Conservation (phyloP, 2,329 filamentous ascomycete species). For the Calonectria pseudoreteaudii region DNA sequence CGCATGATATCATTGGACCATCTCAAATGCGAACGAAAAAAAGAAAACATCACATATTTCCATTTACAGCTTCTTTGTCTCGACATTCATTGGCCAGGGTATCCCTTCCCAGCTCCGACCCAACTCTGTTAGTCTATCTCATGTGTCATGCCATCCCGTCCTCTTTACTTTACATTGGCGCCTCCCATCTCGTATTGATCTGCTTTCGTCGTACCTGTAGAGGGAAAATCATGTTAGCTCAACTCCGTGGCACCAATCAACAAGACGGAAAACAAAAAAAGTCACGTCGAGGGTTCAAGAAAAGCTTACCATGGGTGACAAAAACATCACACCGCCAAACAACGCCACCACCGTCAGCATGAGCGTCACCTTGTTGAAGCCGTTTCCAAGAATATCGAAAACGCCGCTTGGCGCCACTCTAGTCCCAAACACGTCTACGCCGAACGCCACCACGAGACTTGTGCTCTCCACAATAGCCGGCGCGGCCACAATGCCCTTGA, state of each 20-base stretch:
- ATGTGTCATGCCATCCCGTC: slow-evolving; percentile 32
- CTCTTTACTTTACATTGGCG: slow-evolving; percentile 44
- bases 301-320: slow-evolving; percentile 87
- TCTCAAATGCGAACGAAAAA: slow-evolving; percentile 21
- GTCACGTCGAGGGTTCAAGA: not conserved
- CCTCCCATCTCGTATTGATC: slow-evolving; percentile 73
- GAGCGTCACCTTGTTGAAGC: slow-evolving; percentile 91
- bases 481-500: slow-evolving; percentile 77
- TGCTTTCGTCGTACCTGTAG: slow-evolving; percentile 72
- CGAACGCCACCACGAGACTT: slow-evolving; percentile 88
- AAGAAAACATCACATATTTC: slow-evolving; percentile 26
- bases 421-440: slow-evolving; percentile 89
- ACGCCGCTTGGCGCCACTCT: slow-evolving; percentile 86
- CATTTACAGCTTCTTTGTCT: slow-evolving; percentile 40
- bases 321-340: slow-evolving; percentile 77
- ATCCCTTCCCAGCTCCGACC: not conserved
- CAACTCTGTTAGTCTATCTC: slow-evolving; percentile 30
- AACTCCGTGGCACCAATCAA: not conserved
- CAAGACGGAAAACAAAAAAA: not conserved
- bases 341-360: slow-evolving; percentile 86
- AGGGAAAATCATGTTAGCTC: slow-evolving; percentile 47
- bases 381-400: slow-evolving; percentile 93
- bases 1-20: not conserved
- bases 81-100: slow-evolving; percentile 28
- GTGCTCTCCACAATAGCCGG: slow-evolving; percentile 92